A percentile compares a stretch with the other conserved stretches of the same genome.
These are phyloP conservation scores for Xerocomus amazonicus DNA, from an alignment of 1,284 basidiomycete genomes.

Conservation along the genomic window DNA sequence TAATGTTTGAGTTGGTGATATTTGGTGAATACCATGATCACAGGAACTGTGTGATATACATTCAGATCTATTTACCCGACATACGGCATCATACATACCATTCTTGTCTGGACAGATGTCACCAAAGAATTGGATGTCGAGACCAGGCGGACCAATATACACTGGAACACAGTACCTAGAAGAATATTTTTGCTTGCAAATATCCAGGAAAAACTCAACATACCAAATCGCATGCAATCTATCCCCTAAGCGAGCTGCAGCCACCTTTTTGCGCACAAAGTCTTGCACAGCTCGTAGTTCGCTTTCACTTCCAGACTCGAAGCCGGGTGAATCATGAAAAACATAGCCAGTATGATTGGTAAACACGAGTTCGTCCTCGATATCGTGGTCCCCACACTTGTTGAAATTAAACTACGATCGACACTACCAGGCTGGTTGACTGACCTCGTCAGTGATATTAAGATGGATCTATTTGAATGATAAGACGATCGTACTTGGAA, in stretches of 20 bases:
- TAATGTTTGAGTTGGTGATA: slow-evolving; percentile 6
- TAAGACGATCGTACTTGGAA: background rate
- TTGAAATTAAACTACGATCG: background rate
- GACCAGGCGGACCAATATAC: background rate
- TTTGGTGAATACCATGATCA: slow-evolving; percentile 9
- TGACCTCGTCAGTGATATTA: background rate
- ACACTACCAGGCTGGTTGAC: background rate
- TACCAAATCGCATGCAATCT: slow-evolving; percentile 5
- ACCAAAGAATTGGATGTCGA: slow-evolving; percentile 3
- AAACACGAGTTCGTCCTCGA: slow-evolving; percentile 4
- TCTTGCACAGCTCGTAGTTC: slow-evolving; percentile 1
- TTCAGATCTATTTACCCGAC: too few relatives aligned
- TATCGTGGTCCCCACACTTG: slow-evolving; percentile 1
- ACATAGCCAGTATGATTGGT: background rate
- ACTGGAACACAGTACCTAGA: slow-evolving; percentile 6
- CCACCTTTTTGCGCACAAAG: background rate
- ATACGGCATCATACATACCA: background rate
- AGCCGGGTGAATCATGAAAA: slow-evolving; percentile 6
- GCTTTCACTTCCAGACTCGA: slow-evolving; percentile 1
- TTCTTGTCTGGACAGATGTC: slow-evolving; percentile 1
- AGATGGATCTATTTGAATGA: background rate
- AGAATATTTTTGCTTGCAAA: background rate
- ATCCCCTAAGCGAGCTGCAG: background rate
- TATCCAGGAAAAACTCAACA: background rate
- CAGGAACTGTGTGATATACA: background rate